Percentiles rank a stretch among this genome's conserved stretches.
Evolutionary conservation across 495 filamentous ascomycete genomes (phyloP).

Genomic region (Cairneyella variabilis): DNA sequence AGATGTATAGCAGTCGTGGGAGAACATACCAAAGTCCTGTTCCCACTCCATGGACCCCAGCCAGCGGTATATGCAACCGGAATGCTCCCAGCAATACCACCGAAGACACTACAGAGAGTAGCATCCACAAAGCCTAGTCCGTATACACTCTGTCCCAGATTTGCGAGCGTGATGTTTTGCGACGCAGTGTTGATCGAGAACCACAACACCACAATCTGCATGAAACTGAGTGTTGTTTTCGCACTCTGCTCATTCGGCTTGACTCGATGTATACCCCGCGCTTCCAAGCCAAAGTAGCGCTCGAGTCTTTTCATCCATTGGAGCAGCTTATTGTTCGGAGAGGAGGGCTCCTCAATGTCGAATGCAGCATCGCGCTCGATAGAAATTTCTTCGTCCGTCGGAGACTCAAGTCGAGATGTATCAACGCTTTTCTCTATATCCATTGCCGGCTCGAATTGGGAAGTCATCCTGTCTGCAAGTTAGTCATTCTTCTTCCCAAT

Average conservation of each 20-base stretch:
- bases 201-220: conserved; percentile 68
- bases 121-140: conserved; percentile 64
- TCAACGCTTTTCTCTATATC: conserved; percentile 14
- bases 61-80: conserved; percentile 66
- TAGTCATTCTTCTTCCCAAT: background rate
- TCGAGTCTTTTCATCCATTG: conserved; percentile 23
- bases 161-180: conserved; percentile 72
- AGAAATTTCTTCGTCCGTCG: background rate
- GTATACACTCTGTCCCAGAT: conserved; percentile 69
- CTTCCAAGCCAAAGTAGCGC: conserved; percentile 52
- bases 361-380: conserved; percentile 6
- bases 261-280: conserved; percentile 66
- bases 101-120: conserved; percentile 62
- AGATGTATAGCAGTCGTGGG: conserved; percentile 11
- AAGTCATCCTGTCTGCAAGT: conserved; percentile 12
- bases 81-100: conserved; percentile 53
- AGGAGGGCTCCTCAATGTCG: conserved; percentile 3
- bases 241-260: conserved; percentile 58
- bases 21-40: conserved; percentile 60
- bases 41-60: conserved; percentile 67
- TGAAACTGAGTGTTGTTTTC: conserved; percentile 52
- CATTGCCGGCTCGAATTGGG: conserved; percentile 6
- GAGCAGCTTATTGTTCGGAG: conserved; percentile 3
- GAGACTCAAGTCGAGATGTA: background rate
- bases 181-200: conserved; percentile 71